Conservation (phyloP, 2,329 filamentous ascomycete genomes). For the Alternaria brassicae region DNA sequence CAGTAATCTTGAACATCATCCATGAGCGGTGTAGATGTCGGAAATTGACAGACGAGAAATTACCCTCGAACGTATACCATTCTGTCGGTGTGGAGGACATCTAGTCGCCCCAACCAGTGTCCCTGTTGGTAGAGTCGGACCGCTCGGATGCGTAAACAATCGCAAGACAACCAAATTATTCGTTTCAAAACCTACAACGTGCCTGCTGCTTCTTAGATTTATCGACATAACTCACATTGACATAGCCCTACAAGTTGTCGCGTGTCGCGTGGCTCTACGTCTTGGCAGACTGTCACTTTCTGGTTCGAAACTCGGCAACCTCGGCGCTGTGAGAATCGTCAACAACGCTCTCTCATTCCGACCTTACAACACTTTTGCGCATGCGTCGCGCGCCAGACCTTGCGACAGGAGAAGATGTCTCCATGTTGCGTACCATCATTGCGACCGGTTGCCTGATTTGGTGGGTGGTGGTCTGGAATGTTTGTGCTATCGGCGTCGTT, state of each 20-base stretch:
- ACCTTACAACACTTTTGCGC: constrained; percentile 34
- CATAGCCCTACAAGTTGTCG: not conserved
- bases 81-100: not conserved
- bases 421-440: constrained; percentile 47
- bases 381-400: constrained; percentile 41
- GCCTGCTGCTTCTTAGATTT: not conserved
- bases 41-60: not conserved
- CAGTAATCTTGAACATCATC: too few species aligned
- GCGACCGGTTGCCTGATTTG: constrained; percentile 61
- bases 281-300: constrained; percentile 15
- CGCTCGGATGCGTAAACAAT: constrained; percentile 6
- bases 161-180: not conserved
- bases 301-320: constrained; percentile 29
- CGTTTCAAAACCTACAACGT: not conserved
- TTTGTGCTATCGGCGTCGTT: constrained; percentile 65
- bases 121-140: constrained; percentile 10
- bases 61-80: not conserved
- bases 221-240: not conserved
- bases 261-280: constrained; percentile 1
- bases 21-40: not conserved
- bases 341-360: constrained; percentile 16
- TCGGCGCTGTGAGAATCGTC: constrained; percentile 22
- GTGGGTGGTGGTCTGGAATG: constrained; percentile 62
- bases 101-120: constrained; percentile 1
- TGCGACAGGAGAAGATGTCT: constrained; percentile 41